These are phyloP conservation scores for Microbotryomycetes sp. DNA, from an alignment of 1,284 basidiomycete species.

Conservation along the genomic window DNA sequence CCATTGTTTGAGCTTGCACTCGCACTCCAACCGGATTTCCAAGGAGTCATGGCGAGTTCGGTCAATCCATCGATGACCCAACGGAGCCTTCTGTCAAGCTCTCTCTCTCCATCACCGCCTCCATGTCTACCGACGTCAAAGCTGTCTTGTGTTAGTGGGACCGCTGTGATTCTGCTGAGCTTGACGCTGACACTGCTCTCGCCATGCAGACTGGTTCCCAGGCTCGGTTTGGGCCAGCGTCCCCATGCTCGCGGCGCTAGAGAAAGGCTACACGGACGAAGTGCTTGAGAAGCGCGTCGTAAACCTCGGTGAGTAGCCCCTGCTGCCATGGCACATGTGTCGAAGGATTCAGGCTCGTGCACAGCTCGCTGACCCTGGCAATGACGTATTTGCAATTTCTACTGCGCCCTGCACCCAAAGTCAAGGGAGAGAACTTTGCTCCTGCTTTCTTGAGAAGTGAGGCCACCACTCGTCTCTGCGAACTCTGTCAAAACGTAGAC, in stretches of 20 bases:
- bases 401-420: constrained; percentile 27
- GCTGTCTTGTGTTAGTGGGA: neutral
- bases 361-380: neutral
- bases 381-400: neutral
- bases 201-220: constrained; percentile 8
- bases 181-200: neutral
- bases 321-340: neutral
- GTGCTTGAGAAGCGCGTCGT: constrained; percentile 41
- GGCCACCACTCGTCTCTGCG: neutral
- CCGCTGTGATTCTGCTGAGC: neutral
- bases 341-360: neutral
- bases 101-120: neutral
- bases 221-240: constrained; percentile 44
- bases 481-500: neutral
- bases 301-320: constrained; percentile 40
- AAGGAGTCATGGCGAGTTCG: neutral
- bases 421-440: constrained; percentile 47
- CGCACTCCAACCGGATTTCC: neutral
- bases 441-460: constrained; percentile 45
- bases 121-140: neutral
- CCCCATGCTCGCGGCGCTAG: constrained; percentile 42
- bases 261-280: constrained; percentile 46
- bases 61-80: neutral
- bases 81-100: too few species aligned
- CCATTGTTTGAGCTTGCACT: neutral